phyloP scores from a whole-genome alignment of 2,329 filamentous ascomycete species.

The Nectriaceae sp. region DNA sequence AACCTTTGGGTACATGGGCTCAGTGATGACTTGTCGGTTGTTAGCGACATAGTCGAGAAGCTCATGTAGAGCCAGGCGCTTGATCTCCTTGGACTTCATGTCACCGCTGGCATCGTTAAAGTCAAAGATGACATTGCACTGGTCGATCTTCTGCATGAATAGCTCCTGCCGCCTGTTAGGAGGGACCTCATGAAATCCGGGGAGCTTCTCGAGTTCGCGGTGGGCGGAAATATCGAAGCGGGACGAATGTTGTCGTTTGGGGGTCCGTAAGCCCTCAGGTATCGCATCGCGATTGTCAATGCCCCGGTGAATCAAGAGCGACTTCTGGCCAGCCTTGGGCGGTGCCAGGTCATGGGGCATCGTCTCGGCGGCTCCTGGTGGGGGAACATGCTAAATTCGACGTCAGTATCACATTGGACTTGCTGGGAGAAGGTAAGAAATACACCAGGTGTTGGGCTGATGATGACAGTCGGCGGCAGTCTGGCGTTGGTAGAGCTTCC shows the following conservation, averaged over 20 bases:
- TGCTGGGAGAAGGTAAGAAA: slow-evolving; percentile 38
- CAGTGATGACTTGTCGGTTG: slow-evolving; percentile 96
- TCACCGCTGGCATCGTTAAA: slow-evolving; percentile 98
- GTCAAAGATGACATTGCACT: slow-evolving; percentile 99
- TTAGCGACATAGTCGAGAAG: slow-evolving; percentile 97
- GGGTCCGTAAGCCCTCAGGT: slow-evolving; percentile 90
- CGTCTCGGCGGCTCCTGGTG: slow-evolving; percentile 90
- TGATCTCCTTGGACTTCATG: slow-evolving; percentile 99
- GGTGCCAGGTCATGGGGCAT: slow-evolving; percentile 98
- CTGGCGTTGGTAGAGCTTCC: slow-evolving; percentile 35
- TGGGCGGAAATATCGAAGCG: slow-evolving; percentile 97
- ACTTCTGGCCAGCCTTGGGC: slow-evolving; percentile 89
- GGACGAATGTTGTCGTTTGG: slow-evolving; percentile 95
- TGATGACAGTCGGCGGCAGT: slow-evolving; percentile 84
- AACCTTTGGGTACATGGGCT: slow-evolving; percentile 97
- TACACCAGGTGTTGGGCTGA: slow-evolving; percentile 92
- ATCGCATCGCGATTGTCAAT: slow-evolving; percentile 91
- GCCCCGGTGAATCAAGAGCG: slow-evolving; percentile 76
- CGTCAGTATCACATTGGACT: slow-evolving; percentile 15
- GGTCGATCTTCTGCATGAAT: slow-evolving; percentile 99
- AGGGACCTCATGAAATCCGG: slow-evolving; percentile 95
- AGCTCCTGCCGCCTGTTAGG: slow-evolving; percentile 93
- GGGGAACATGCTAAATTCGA: slow-evolving; percentile 70
- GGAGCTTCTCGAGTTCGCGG: slow-evolving; percentile 93
- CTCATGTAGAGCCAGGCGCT: slow-evolving; percentile 92